Percentiles rank a stretch among this genome's conserved stretches.
phyloP scores from a whole-genome alignment of 495 filamentous ascomycete species.

The Rusavskia elegans region DNA sequence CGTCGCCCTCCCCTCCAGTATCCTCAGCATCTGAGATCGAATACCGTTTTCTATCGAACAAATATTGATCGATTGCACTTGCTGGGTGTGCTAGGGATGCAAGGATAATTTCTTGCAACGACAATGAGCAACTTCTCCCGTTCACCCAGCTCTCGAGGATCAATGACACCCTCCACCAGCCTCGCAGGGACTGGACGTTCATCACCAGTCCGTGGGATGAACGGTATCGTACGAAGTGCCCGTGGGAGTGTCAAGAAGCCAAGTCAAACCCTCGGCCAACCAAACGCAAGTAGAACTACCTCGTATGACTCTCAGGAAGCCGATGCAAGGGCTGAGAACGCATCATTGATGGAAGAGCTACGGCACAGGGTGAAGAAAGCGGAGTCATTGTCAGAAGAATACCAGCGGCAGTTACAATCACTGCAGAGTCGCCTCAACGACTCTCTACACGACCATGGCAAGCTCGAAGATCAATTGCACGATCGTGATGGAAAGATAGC shows the following conservation, averaged over 20 bases:
- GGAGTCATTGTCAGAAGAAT: slow-evolving; percentile 63
- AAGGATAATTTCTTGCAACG: not conserved
- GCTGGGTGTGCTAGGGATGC: no score
- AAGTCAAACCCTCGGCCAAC: slow-evolving; percentile 1
- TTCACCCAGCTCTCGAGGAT: slow-evolving; percentile 1
- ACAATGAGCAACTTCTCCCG: not conserved
- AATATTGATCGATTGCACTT: no score
- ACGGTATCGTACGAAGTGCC: slow-evolving; percentile 2
- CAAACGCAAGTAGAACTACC: not conserved
- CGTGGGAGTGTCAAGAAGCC: slow-evolving; percentile 3
- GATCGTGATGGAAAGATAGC: slow-evolving; percentile 72
- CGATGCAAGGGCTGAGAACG: slow-evolving; percentile 51
- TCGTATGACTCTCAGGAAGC: slow-evolving; percentile 26
- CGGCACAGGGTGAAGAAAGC: slow-evolving; percentile 66
- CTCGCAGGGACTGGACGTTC: not conserved
- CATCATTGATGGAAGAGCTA: slow-evolving; percentile 70
- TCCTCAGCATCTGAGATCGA: no score
- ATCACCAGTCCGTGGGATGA: not conserved
- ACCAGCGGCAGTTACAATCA: slow-evolving; percentile 67
- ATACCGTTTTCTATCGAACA: no score
- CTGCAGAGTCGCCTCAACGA: slow-evolving; percentile 80
- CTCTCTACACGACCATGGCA: slow-evolving; percentile 61
- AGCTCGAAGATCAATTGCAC: slow-evolving; percentile 71
- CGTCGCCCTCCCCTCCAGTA: no score
- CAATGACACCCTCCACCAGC: not conserved